Base-by-base conservation (phyloP, 805 yeast genomes). In the Pichia gijzeniarum region DNA sequence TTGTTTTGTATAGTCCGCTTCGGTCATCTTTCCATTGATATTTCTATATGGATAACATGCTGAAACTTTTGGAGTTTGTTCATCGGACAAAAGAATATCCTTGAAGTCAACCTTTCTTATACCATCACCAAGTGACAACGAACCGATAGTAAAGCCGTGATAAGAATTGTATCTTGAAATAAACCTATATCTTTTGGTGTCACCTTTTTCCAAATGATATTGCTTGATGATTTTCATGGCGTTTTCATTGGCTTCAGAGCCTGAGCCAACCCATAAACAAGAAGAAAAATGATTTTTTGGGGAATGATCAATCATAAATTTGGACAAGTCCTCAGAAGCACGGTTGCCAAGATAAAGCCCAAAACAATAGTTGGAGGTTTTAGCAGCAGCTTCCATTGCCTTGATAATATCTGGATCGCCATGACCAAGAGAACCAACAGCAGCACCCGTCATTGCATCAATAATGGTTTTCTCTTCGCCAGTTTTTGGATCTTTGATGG, bases 201-300 rank as follows among this genome's bases (percentile, higher is more conserved):
- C 70, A 36, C 71, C 71, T 28, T 59, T 65, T 55, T 73, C 77
- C 34, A 65, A 54, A 47, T 62, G 68, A 51, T 72, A 71, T 58
- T 72, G 77, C 51, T 67, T 61, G 33, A 85, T 83, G 55, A 84
- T 80, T 59, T 84, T 83, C 53, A 83, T 60, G 2, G 89, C 89
- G 30, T 87, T 87, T 60, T 83, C 91, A 55, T 82, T 84, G 35
- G 90, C 85, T 62, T 83, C 91, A 18, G 89, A 73, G 43, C 95
- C 95, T 2, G 86, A 77, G 54, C 82, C 82, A 51, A 79, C 74
- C 49, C 85, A 65, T 39, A 69, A 48, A 13, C 71, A 74, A 21
- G 71, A 62, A 3, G 61, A 52, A 48, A 69, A 70, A 8, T 63
- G 69, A 35, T 61, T 65, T 35, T 62, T 53, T 44, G 74, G 71